Conservation (phyloP, 495 filamentous ascomycete species). For the Tuber melanosporum region DNA sequence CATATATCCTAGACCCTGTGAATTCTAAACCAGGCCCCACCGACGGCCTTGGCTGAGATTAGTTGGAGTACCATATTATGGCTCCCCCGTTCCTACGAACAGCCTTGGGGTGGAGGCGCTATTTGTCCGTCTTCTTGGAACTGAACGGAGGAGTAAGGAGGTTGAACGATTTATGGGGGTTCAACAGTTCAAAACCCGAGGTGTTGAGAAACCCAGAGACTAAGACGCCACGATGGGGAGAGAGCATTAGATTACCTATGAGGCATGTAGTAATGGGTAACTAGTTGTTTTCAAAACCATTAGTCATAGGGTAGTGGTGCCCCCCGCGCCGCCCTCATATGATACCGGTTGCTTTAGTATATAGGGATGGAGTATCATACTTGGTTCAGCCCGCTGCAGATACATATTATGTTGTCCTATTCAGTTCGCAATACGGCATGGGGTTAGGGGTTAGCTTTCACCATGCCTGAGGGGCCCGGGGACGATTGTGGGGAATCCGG, state of each 20-base stretch:
- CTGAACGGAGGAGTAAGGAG: background rate
- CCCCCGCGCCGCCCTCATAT: too few species aligned
- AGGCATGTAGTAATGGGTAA: background rate
- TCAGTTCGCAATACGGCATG: background rate
- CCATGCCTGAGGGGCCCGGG: background rate
- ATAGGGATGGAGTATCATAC: too few species aligned
- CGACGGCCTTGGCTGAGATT: too few species aligned
- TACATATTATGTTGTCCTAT: background rate
- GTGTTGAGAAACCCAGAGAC: background rate
- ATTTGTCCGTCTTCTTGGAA: background rate
- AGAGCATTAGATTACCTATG: background rate
- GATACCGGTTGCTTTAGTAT: background rate
- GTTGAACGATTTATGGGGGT: background rate
- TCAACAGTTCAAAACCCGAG: background rate
- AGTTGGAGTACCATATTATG: too few species aligned
- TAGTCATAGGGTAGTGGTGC: background rate
- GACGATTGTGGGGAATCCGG: background rate
- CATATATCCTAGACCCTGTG: too few species aligned
- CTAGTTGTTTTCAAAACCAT: background rate
- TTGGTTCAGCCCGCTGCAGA: too few species aligned
- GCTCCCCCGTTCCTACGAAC: too few species aligned
- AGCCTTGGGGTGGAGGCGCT: too few species aligned
- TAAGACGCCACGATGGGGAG: too few species aligned
- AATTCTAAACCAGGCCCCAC: too few species aligned
- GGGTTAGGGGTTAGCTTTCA: background rate